These are phyloP conservation scores for Nicotiana tomentosiformis DNA, from an alignment of 257 asterid species.

Conservation along the genomic window DNA sequence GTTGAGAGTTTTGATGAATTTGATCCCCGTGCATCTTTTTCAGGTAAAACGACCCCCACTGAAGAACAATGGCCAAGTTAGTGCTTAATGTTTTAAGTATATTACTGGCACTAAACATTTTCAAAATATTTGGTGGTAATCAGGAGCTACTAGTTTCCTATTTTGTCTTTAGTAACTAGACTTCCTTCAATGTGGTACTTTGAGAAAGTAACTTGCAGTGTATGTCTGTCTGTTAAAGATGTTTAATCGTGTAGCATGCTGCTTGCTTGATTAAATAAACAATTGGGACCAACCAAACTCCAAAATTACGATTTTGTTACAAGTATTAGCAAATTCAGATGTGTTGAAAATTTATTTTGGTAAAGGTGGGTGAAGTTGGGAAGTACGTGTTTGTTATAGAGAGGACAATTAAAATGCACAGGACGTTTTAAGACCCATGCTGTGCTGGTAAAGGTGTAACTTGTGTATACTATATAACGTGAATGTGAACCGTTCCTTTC, in stretches of 20 bases:
- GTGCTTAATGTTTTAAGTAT: background rate
- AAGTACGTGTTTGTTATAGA: background rate
- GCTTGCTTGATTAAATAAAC: background rate
- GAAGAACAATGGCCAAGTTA: slow-evolving; percentile 2
- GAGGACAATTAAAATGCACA: background rate
- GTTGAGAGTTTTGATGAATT: slow-evolving; percentile 78
- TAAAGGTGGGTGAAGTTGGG: background rate
- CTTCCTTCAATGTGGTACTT: background rate
- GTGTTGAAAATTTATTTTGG: background rate
- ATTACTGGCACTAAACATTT: background rate
- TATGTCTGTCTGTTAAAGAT: background rate
- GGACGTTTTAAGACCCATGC: background rate
- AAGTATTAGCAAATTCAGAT: background rate
- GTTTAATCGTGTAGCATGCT: background rate
- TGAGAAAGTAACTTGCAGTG: background rate
- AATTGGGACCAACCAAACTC: background rate
- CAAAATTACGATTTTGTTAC: background rate
- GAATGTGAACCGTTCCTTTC: background rate
- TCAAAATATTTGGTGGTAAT: background rate
- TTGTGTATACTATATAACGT: background rate
- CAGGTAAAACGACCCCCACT: slow-evolving; percentile 40
- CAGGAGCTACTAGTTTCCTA: background rate
- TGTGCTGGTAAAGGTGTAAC: background rate
- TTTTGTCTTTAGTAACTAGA: background rate
- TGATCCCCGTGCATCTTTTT: slow-evolving; percentile 86